Evolutionary conservation across 2,329 filamentous ascomycete genomes (phyloP).

Genomic region (Macrophomina pseudophaseolina): DNA sequence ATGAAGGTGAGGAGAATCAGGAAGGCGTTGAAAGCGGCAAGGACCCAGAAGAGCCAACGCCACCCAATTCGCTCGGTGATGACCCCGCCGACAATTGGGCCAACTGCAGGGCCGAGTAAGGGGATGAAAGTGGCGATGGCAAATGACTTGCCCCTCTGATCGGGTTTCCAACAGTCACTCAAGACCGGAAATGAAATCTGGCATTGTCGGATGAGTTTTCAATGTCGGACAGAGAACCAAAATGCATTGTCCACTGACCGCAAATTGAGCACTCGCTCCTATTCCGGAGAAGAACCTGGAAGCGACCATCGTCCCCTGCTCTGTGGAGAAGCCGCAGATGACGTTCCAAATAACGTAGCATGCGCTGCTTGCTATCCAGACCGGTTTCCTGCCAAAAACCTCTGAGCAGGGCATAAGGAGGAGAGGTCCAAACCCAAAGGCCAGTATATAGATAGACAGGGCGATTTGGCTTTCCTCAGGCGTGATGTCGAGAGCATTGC

Average conservation of each 20-base stretch:
- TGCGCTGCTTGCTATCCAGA: constrained; percentile 33
- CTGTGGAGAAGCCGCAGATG: constrained; percentile 35
- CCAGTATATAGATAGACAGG: constrained; percentile 37
- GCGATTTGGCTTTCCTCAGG: constrained; percentile 34
- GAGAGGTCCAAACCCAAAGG: constrained; percentile 36
- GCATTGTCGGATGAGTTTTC: constrained; percentile 23
- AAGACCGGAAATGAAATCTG: constrained; percentile 31
- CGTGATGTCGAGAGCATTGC: constrained; percentile 33
- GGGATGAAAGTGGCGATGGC: constrained; percentile 36
- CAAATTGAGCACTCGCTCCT: constrained; percentile 35
- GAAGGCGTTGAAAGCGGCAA: constrained; percentile 36
- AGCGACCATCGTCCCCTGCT: constrained; percentile 34
- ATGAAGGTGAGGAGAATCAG: constrained; percentile 41
- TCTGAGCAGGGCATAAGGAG: constrained; percentile 37
- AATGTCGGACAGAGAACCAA: not conserved
- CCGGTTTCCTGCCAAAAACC: constrained; percentile 34
- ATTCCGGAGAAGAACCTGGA: constrained; percentile 36
- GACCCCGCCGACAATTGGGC: constrained; percentile 42
- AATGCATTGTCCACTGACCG: not conserved
- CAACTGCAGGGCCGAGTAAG: constrained; percentile 40
- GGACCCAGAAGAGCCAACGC: constrained; percentile 45
- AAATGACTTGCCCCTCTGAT: constrained; percentile 33
- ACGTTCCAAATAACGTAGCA: constrained; percentile 39
- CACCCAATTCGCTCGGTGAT: constrained; percentile 41
- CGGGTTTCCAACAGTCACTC: constrained; percentile 35